Evolutionary conservation across 164 flowering plant species (phyloP), one percentile per base, ranked within the genome.

Genomic region (Akebia trifoliata): DNA sequence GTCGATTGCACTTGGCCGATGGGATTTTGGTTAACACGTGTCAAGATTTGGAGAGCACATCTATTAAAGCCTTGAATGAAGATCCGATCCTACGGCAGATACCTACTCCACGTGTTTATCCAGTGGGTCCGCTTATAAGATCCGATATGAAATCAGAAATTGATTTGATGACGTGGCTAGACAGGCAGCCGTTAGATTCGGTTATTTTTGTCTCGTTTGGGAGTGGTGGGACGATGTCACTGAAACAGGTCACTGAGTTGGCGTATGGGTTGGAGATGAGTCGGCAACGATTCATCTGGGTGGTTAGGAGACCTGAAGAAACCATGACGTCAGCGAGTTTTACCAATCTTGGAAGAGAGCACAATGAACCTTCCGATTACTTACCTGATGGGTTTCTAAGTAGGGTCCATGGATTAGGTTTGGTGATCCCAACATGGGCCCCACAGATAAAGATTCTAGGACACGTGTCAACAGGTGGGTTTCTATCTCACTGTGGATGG

Each of bases 401-500:
- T 7, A 52, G 83, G 49, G 67, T 62, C 29, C 5, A 37, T 0
- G 66, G 58, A 0, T 2, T 38, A 15, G 86, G 83, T 0, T 4
- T 68, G 14, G 65, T 78, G 17, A 60, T 78, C 10, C 57, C 57
- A 0, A 20, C 30, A 35, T 78, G 83, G 83, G 76, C 71, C 0
- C 74, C 78, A 1, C 81, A 80, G 34, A 25, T 15, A 0, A 66
- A 71, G 22, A 64, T 81, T 3, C 25, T 81, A 34, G n/a, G 64
- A 14, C 83, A 78, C 34, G 17, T n/a, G 4, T 60, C 81, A 0
- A 50, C 52, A 0, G 81, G 83, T 0, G 82, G 72, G 17, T 78
- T 81, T 20, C 1, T 78, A 18, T 8, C 74, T 0, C 81, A 81
- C 49, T 74, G 81, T 40, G 86, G 83, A 0, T 81, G 85, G 85